phyloP scores from a whole-genome alignment of 257 asterid species.

The Galeopsis tetrahit region DNA sequence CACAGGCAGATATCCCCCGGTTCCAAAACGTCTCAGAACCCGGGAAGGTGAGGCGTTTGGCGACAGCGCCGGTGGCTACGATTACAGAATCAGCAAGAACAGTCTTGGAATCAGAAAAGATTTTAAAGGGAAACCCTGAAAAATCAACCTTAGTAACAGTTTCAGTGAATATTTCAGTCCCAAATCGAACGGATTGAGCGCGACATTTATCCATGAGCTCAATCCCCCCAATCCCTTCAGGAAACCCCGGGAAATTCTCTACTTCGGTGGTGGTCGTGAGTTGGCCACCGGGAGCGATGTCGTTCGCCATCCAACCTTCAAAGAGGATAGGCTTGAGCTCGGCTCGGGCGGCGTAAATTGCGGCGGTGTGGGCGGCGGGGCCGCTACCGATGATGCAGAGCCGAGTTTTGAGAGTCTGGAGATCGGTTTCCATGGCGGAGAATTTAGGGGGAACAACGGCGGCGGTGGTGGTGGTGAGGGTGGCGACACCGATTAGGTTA shows the following conservation, averaged over 20 bases:
- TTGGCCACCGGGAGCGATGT: constrained; percentile 96
- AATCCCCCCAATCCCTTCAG: constrained; percentile 73
- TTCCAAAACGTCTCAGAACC: constrained; percentile 88
- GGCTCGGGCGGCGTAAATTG: constrained; percentile 92
- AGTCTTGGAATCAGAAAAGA: constrained; percentile 56
- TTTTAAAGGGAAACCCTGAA: constrained; percentile 58
- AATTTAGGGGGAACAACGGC: constrained; percentile 37
- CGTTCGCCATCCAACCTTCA: constrained; percentile 99
- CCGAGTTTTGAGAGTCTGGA: constrained; percentile 62
- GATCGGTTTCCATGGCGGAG: constrained; percentile 62
- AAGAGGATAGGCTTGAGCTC: constrained; percentile 89
- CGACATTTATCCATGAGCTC: constrained; percentile 79
- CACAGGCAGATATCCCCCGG: constrained; percentile 93
- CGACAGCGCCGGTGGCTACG: constrained; percentile 89
- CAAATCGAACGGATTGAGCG: constrained; percentile 66
- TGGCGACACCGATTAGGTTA: constrained; percentile 50
- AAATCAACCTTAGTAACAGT: constrained; percentile 79
- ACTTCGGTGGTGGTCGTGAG: constrained; percentile 94
- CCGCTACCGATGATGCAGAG: constrained; percentile 94
- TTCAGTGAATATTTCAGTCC: constrained; percentile 72
- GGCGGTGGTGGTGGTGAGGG: constrained; percentile 39
- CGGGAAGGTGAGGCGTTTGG: constrained; percentile 66
- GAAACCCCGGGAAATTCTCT: constrained; percentile 95
- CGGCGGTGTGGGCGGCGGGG: constrained; percentile 99
- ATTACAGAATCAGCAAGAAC: constrained; percentile 83